Conservation (phyloP, 805 yeast genomes). For the Metahyphopichia silvanorum region DNA sequence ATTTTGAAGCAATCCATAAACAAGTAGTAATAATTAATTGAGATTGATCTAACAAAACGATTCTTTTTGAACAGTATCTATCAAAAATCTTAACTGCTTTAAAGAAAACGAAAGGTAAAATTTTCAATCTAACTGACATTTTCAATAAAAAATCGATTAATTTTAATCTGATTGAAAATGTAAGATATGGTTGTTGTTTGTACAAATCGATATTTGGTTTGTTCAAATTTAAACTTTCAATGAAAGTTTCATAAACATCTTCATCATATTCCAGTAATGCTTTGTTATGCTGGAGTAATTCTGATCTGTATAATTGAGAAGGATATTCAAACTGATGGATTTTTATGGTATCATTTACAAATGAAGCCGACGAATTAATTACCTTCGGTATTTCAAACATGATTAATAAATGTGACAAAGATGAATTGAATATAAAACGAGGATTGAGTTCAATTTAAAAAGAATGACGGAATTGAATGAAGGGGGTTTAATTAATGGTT, state of each 20-base stretch:
- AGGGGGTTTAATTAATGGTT: too few relatives aligned
- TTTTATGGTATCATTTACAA: slow-evolving; percentile 1
- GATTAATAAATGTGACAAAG: slow-evolving; percentile 1
- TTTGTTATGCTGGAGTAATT: slow-evolving; percentile 44
- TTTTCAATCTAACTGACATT: slow-evolving; percentile 58
- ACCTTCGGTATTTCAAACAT: slow-evolving; percentile 5
- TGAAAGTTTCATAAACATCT: slow-evolving; percentile 43
- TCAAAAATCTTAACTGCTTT: slow-evolving; percentile 76
- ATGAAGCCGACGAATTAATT: neutral
- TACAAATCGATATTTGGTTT: slow-evolving; percentile 57
- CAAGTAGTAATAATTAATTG: slow-evolving; percentile 91
- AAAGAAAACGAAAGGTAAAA: slow-evolving; percentile 66
- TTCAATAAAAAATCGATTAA: slow-evolving; percentile 80
- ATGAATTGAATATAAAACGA: slow-evolving; percentile 1
- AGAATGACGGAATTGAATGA: too few relatives aligned
- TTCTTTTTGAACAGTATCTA: slow-evolving; percentile 84
- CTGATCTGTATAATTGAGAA: slow-evolving; percentile 45
- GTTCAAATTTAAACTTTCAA: slow-evolving; percentile 27
- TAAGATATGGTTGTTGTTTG: slow-evolving; percentile 84
- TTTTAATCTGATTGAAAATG: slow-evolving; percentile 67
- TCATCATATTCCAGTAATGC: slow-evolving; percentile 49
- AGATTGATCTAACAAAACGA: slow-evolving; percentile 80
- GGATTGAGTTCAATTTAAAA: neutral
- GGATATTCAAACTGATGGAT: slow-evolving; percentile 50
- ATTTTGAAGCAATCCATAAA: slow-evolving; percentile 87